Base-by-base conservation (phyloP, 2,329 filamentous ascomycete species). In the Pseudogymnoascus sp. region DNA sequence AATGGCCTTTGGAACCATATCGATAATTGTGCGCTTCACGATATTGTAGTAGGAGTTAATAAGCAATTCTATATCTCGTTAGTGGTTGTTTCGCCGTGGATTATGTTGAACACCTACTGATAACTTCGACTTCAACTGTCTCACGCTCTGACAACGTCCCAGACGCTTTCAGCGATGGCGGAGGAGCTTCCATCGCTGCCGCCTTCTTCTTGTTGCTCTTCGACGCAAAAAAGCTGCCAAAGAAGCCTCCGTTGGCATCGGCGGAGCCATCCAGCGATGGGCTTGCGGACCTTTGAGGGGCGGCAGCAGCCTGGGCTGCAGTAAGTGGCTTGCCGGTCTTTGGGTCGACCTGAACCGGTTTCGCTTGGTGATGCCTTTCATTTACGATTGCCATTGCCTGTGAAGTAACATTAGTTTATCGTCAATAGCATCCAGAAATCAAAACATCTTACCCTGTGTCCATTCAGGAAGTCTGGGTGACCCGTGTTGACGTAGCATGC, bases 121-220 rank as follows among this genome's bases (percentile, higher is more conserved):
- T 99, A 67, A 99, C 93, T 78, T 99, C 95, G 57, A 99, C 95
- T 76, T 99, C 95, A 68, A 96, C 90, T 65, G 87, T 88, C 76
- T 99, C 95, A 66, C 95, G 91, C 78, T 99, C 95, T 4, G 90
- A 96, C 40, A 99, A 81, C 26, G 88, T 96, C 44, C 95, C 93
- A 2, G 91, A 96, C 35, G 95, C 95, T 81, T 97, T 99, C 64
- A 99, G 85, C 44, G 87, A 93, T 31, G 95, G 86, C 67, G 95
- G 95, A 40, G 95, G 95, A 13, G 95, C 83, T 76, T 99, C 95
- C 95, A 99, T 99, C 59, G 93, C 93, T n/a, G 95, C 95, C 79
- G 96, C 96, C 88, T 97, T 97, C 85, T 99, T 99, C 87, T 97
- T 99, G 81, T 97, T 99, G 59, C n/a, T 26, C 85, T 97, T 99